phyloP scores from a whole-genome alignment of 2,329 filamentous ascomycete genomes.

The Onygena corvina region DNA sequence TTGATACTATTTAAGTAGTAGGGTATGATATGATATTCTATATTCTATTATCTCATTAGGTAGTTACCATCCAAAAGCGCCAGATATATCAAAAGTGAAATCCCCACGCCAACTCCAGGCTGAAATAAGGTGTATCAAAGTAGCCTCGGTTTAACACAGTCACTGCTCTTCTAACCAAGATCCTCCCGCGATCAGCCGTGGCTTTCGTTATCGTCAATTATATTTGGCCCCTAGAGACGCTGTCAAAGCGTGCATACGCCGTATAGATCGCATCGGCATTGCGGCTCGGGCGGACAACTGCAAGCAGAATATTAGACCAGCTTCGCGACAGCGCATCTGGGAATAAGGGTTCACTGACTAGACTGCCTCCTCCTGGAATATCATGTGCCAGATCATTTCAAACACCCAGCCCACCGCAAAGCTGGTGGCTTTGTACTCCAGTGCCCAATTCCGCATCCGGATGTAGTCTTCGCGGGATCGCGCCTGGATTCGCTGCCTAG shows the following conservation, averaged over 20 bases:
- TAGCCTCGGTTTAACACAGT: no score
- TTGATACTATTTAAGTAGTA: no score
- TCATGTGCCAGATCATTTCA: slow-evolving; percentile 55
- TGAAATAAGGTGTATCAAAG: no score
- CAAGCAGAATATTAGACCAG: not conserved
- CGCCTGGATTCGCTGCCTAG: slow-evolving; percentile 35
- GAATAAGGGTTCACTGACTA: slow-evolving; percentile 23
- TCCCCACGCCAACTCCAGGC: no score
- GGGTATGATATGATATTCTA: no score
- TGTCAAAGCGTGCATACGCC: slow-evolving; percentile 6
- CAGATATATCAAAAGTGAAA: no score
- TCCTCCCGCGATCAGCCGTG: no score
- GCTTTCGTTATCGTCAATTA: not conserved
- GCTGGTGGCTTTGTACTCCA: slow-evolving; percentile 45
- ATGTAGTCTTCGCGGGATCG: slow-evolving; percentile 42
- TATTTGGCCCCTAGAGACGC: not conserved
- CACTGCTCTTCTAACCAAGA: no score
- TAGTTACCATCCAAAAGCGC: no score
- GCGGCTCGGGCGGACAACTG: slow-evolving; percentile 9
- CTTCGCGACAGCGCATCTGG: not conserved
- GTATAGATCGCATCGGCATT: slow-evolving; percentile 12
- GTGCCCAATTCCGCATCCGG: slow-evolving; percentile 47
- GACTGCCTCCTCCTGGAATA: slow-evolving; percentile 34
- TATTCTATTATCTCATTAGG: no score
- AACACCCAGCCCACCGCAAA: slow-evolving; percentile 47